phyloP scores from a whole-genome alignment of 352 stramenopile species.

The Globisporangium solare region DNA sequence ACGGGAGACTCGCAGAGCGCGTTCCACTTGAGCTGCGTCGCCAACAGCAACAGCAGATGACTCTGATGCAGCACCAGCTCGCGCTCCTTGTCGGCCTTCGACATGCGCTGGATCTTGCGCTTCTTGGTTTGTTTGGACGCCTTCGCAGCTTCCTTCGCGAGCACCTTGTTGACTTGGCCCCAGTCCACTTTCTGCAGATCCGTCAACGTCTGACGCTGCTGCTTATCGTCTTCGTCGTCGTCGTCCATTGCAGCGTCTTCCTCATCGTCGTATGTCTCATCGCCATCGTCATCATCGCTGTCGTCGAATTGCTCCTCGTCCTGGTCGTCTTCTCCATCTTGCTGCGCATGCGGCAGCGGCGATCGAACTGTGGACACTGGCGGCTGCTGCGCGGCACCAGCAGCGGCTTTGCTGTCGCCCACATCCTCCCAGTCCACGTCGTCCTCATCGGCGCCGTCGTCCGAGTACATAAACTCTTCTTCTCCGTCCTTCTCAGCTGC shows the following conservation, averaged over 20 bases:
- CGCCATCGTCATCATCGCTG: conserved; percentile 16
- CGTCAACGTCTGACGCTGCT: background rate
- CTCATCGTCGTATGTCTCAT: conserved; percentile 12
- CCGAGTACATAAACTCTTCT: conserved; percentile 53
- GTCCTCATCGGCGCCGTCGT: conserved; percentile 37
- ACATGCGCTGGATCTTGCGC: conserved; percentile 45
- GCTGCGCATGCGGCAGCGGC: background rate
- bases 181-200: conserved; percentile 58
- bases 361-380: background rate
- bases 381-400: background rate
- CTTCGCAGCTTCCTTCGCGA: conserved; percentile 22
- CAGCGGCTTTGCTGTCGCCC: background rate
- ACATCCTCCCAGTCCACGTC: conserved; percentile 70
- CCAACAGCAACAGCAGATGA: conserved; percentile 63
- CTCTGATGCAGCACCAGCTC: conserved; percentile 61
- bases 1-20: conserved; percentile 33
- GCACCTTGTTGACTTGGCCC: conserved; percentile 56
- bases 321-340: conserved; percentile 1
- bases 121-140: conserved; percentile 18
- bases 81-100: conserved; percentile 55
- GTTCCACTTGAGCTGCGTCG: conserved; percentile 43
- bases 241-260: conserved; percentile 5
- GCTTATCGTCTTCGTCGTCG: conserved; percentile 10
- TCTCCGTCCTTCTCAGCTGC: conserved; percentile 21
- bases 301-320: conserved; percentile 11